Evolutionary conservation across 345 rosid genomes (phyloP), one percentile per base, ranked within the genome.

Genomic region (Pistacia integerrima): DNA sequence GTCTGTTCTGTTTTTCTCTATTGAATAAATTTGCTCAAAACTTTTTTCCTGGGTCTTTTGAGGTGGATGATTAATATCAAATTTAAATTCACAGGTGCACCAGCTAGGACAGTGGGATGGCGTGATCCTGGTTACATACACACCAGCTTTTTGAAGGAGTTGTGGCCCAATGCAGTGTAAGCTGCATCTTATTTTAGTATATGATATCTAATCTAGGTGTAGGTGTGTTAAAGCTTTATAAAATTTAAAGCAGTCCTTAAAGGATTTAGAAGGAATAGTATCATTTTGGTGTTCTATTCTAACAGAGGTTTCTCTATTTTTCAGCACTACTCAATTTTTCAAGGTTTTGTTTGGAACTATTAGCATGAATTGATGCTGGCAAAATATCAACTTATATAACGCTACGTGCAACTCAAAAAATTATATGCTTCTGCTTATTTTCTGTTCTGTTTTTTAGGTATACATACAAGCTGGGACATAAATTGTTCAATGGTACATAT

Each of bases 61-160:
- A 57, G 17, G 69, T 41, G 11, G 41, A 33, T 67, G 14, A 70
- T 67, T 78, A 48, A 72, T 69, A 33, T 67, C 64, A 38, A 74
- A 58, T 78, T 60, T 28, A 58, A 55, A 13, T n/a, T 60, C 4
- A 20, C 80, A 87, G 88, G 85, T 84, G 83, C 86, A 54, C 92
- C 94, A 36, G 97, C 97, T 67, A 87, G 90, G 38, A 87, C 92
- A 0, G 90, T 90, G 0, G 97, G 97, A 68, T 91, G 97, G 93
- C 90, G 97, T 69, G 93, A 91, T 87, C 93, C 97, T 38, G 97
- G 97, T 77, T 88, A 64, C 74, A 88, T 87, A 76, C 97, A 91
- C 77, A 88, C 97, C 61, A 79, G 92, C 74, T 88, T 90, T 56
- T 85, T 91, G 79, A 85, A 87, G 85, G 97, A 86, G 54, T 64